Base-by-base conservation (phyloP, 2,329 filamentous ascomycete species). In the Fusarium nodosum region DNA sequence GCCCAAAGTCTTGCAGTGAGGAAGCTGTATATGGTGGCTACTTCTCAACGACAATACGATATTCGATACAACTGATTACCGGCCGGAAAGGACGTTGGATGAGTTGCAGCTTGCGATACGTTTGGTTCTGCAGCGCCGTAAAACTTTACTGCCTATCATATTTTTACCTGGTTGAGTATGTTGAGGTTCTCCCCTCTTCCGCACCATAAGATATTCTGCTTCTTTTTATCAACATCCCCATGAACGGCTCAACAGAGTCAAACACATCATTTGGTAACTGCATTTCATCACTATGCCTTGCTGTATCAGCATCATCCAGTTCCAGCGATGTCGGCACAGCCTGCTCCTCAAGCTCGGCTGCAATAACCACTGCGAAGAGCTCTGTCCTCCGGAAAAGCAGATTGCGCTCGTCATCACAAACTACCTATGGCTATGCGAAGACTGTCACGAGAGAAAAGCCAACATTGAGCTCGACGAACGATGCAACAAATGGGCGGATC, bases 361-460 rank as follows among this genome's bases (percentile, higher is more conserved):
- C 71, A 75, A 73, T 4, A 47, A 42, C 4, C 20, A 54, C 45
- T 78, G 77, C 72, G 36, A 60, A 3, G 58, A 26, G 11, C 59
- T 77, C 6, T 78, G 77, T 48, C 51, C 59, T 2, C n/a, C 38
- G 1, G 20, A 62, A 1, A 20, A 60, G 7, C 76, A 77, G 48
- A 48, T 53, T 8, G 51, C 56, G 2, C 64, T 78, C 22, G 41
- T 76, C 30, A 20, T 54, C 12, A 69, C 71, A 1, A 61, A 67
- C 26, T 76, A 75, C 55, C 70, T 75, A 15, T 75, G 72, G 77
- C 56, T 58, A 9, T 78, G 79, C 33, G 76, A 75, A 50, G 72
- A 75, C 5, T 77, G 76, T 41, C 65, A 71, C 55, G 45, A 39
- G 12, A 56, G 48, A 10, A 50, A 50, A 13, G 60, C 44, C 16